Evolutionary conservation across 345 rosid species (phyloP), one percentile per base, ranked within the genome.

Genomic region (Sonneratia alba): DNA sequence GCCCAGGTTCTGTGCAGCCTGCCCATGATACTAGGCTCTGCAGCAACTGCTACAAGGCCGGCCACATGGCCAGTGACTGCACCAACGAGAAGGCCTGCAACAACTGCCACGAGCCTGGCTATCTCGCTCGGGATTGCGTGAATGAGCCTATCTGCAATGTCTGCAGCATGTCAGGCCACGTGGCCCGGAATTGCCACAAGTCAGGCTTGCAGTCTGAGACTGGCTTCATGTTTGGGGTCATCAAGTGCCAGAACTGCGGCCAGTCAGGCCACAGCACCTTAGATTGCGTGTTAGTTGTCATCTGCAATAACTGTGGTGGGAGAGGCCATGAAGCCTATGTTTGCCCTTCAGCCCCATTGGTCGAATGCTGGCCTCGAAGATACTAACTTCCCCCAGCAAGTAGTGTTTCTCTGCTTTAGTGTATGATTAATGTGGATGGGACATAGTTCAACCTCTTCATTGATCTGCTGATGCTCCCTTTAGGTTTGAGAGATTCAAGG

Each of bases 21-120:
- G 83, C 96, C 36, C 89, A 93, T 43, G 96, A 94, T 81, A 63
- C 80, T 73, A 84, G 96, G 84, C 80, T 91, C 66, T 94, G 98
- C 82, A 94, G 90, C 81, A 91, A 94, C 84, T 94, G 97, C 86
- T 94, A 86, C 77, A 94, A 91, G 84, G 89, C 85, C 42, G 97
- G 98, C 18, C 98, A 91, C 80, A 82, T 94, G 49, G 89, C 90
- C 0, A 92, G 85, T 63, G 96, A 90, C 71, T 94, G 97, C 79
- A 91, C 97, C 66, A 91, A 94, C 69, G 97, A 90, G 75, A 94
- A 86, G 81, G 97, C 98, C 3, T 90, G 98, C 83, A 94, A 91
- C 84, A 91, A 91, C 81, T 94, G 98, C 74, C 85, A 95, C 84
- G 90, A 85, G 74, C 83, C 97, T 8, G 96, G 98, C 69, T 97